Evolutionary conservation across 805 yeast species (phyloP), one percentile per base, ranked within the genome.

Genomic region (Limtongia smithiae): DNA sequence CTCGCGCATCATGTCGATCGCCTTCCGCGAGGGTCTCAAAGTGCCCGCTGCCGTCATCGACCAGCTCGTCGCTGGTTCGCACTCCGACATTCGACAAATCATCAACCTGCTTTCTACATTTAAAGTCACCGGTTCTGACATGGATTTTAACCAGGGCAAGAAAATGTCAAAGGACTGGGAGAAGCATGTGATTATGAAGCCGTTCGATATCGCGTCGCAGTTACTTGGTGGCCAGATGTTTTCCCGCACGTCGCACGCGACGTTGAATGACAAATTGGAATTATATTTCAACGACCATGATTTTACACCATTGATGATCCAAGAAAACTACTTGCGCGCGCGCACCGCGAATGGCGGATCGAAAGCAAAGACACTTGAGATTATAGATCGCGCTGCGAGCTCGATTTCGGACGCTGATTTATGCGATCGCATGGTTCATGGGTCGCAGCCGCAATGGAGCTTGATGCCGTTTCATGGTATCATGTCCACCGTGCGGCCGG

Each of bases 211-310:
- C 52, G 77, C 85, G 1, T 83, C 81, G 22, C 79, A 78, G 58
- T 69, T 87, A 36, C 72, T 91, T 41, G 73, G 75, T 55, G 83
- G 83, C 0, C 76, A 77, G 20, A 73, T 79, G 14, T 85, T 81
- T 66, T 71, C 80, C 48, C 76, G 72, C 17, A 70, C 68, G 58
- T 69, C 78, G 2, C 67, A 70, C n/a, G 75, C 77, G 49, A 73
- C 81, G 2, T 65, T 91, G 55, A 84, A 82, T 66, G 95, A 88
- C 55, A 85, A 88, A 64, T 82, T 91, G 62, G 91, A 85, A 60
- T 74, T 88, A 44, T 93, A 89, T 64, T 93, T 93, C 72, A 89
- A 88, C 67, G 98, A 93, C 68, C 85, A 87, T 68, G 96, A 89
- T 63, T 84, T 93, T 65, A 82, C 95, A 1, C 97, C 98, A 4